These are phyloP conservation scores for Xerocomellus chrysenteron DNA, from an alignment of 768 basidiomycete species.

Conservation along the genomic window DNA sequence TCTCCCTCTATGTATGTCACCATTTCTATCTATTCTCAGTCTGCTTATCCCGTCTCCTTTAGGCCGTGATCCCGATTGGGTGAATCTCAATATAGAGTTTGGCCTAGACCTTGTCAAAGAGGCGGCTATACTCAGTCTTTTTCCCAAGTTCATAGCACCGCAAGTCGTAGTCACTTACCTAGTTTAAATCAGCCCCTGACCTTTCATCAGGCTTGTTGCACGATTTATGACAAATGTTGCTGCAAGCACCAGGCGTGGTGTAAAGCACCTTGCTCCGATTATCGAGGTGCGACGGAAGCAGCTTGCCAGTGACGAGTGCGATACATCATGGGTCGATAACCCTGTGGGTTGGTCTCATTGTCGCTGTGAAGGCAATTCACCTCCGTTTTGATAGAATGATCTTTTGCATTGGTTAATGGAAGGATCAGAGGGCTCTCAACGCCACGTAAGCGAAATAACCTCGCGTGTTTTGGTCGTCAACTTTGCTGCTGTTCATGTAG, in stretches of 20 bases:
- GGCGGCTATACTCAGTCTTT: constrained; percentile 21
- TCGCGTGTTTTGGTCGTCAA: constrained; percentile 14
- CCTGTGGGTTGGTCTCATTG: constrained; percentile 1
- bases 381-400: constrained; percentile 26
- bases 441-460: constrained; percentile 21
- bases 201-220: neutral
- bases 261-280: constrained; percentile 26
- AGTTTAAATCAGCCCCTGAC: neutral
- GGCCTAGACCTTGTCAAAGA: constrained; percentile 11
- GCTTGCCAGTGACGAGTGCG: neutral
- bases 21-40: neutral
- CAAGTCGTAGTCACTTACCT: constrained; percentile 8
- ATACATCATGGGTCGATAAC: neutral
- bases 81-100: constrained; percentile 29
- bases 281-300: constrained; percentile 12
- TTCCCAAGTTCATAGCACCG: constrained; percentile 36
- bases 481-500: constrained; percentile 25
- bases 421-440: constrained; percentile 16
- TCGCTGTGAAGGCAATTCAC: neutral
- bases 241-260: constrained; percentile 4
- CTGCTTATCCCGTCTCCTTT: neutral
- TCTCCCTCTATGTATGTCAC: constrained; percentile 14
- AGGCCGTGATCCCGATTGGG: constrained; percentile 30
- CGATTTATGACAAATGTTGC: constrained; percentile 1
- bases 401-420: constrained; percentile 35